These are phyloP conservation scores for Dryas integrifolia DNA, from an alignment of 331 rosid genomes.

Conservation along the genomic window DNA sequence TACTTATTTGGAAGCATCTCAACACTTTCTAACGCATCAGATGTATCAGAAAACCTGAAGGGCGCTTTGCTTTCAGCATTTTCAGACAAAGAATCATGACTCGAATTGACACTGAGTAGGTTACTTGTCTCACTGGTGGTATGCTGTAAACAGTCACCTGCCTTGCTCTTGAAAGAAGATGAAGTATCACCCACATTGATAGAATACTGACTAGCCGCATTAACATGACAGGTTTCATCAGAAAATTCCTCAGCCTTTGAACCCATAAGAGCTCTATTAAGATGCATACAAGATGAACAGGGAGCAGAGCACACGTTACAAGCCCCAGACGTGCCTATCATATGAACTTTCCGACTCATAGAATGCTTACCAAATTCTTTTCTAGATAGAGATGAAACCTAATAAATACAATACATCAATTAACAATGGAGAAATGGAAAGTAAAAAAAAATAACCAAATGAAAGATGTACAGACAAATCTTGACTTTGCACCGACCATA, in stretches of 20 bases:
- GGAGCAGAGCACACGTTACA: constrained; percentile 78
- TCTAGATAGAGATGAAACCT: constrained; percentile 48
- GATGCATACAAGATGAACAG: constrained; percentile 83
- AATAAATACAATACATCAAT: constrained; percentile 26
- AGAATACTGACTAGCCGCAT: constrained; percentile 52
- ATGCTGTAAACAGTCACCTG: constrained; percentile 50
- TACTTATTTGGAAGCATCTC: constrained; percentile 32
- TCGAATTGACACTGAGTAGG: constrained; percentile 51
- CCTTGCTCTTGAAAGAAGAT: constrained; percentile 54
- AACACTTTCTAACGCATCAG: constrained; percentile 23
- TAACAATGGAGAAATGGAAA: constrained; percentile 1
- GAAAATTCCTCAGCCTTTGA: constrained; percentile 59
- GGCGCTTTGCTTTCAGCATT: constrained; percentile 65
- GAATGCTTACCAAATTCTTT: constrained; percentile 44
- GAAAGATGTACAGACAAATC: not conserved
- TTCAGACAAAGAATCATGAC: constrained; percentile 64
- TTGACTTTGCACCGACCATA: not conserved
- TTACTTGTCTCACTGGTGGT: constrained; percentile 63
- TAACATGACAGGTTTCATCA: constrained; percentile 60
- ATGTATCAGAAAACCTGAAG: constrained; percentile 28
- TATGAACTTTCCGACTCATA: constrained; percentile 43
- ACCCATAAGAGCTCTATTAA: constrained; percentile 50
- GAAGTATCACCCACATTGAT: constrained; percentile 44
- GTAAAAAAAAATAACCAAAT: not conserved
- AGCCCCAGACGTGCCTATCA: constrained; percentile 71